These are phyloP conservation scores for Sporothrix mexicana DNA, from an alignment of 2,329 filamentous ascomycete species.

Conservation along the genomic window DNA sequence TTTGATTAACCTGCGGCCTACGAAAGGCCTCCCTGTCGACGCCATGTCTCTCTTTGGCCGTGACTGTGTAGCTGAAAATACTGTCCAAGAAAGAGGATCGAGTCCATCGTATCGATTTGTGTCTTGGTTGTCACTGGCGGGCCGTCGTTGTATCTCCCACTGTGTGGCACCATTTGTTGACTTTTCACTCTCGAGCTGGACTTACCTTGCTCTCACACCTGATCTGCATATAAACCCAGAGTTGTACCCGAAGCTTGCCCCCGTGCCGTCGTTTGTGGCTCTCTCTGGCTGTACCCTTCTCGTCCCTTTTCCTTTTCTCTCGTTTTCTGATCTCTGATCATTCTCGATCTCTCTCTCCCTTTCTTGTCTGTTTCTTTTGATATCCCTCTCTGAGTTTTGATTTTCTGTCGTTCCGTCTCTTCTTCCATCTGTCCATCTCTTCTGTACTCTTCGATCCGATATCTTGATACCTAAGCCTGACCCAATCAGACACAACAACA, in stretches of 20 bases:
- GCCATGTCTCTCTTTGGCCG: constrained; percentile 15
- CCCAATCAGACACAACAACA: neutral
- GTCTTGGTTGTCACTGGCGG: neutral
- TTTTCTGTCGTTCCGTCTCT: neutral
- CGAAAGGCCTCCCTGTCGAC: constrained; percentile 13
- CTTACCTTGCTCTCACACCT: neutral
- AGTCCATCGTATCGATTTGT: neutral
- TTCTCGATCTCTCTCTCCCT: too few species aligned
- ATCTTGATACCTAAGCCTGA: neutral
- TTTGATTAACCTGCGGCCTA: neutral
- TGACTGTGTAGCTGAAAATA: neutral
- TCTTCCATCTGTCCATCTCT: neutral
- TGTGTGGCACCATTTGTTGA: constrained; percentile 6
- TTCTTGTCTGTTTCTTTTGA: neutral
- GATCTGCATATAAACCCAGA: neutral
- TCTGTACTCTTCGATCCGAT: neutral
- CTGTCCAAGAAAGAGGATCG: neutral
- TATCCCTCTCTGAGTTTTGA: neutral
- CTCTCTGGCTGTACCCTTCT: neutral
- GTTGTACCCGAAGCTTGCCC: constrained; percentile 1
- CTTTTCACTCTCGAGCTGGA: neutral
- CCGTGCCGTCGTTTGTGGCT: neutral
- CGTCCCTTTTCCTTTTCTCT: neutral
- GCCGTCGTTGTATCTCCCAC: neutral
- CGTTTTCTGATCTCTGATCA: neutral